A percentile compares a stretch with the other conserved stretches of the same genome.
These are phyloP conservation scores for Trichoderma harzianum DNA, from an alignment of 2,329 filamentous ascomycete species.

Conservation along the genomic window DNA sequence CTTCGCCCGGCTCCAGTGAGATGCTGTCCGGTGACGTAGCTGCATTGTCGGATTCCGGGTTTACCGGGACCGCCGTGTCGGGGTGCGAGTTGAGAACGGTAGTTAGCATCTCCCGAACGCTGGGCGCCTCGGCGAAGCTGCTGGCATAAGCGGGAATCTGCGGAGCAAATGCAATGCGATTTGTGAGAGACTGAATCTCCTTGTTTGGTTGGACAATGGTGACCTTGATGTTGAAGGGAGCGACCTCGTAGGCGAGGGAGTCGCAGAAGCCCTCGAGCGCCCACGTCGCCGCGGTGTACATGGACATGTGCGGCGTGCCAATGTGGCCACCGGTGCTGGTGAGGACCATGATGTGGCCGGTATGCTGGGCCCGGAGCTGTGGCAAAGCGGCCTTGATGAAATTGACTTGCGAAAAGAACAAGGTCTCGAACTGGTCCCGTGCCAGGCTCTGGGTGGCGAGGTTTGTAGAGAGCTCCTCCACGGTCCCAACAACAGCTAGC, in stretches of 20 bases:
- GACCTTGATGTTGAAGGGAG: conserved; percentile 94
- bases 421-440: conserved; percentile 86
- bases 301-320: conserved; percentile 83
- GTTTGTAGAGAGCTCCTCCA: conserved; percentile 81
- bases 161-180: conserved; percentile 80
- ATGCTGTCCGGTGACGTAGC: conserved; percentile 32
- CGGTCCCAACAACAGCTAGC: conserved; percentile 77
- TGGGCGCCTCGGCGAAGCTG: conserved; percentile 59
- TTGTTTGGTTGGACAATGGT: conserved; percentile 95
- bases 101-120: conserved; percentile 77
- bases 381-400: conserved; percentile 88
- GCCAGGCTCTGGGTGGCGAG: conserved; percentile 73
- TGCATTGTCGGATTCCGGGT: conserved; percentile 28
- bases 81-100: conserved; percentile 75
- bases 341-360: conserved; percentile 85
- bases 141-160: conserved; percentile 56
- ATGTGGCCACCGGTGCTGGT: conserved; percentile 90
- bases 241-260: conserved; percentile 90
- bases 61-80: conserved; percentile 49
- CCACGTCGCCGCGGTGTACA: conserved; percentile 92
- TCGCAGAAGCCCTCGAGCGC: conserved; percentile 95
- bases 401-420: conserved; percentile 95
- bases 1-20: conserved; percentile 34
- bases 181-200: conserved; percentile 83
- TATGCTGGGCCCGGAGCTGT: conserved; percentile 72